Conservation (phyloP, 192 early-diverging fungal species). For the Dissophora globulifera region DNA sequence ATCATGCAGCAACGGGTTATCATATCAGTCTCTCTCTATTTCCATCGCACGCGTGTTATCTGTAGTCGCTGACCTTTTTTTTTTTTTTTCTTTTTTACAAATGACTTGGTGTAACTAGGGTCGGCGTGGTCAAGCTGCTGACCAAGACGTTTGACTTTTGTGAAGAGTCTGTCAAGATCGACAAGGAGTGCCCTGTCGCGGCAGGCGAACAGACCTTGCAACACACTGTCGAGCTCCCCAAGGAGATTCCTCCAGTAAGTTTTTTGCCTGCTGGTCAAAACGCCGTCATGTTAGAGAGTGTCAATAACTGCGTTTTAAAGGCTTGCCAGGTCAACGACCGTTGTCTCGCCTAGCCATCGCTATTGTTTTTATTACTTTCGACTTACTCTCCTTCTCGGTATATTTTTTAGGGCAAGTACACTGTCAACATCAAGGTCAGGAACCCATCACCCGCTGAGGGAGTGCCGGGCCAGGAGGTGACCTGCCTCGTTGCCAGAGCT, state of each 20-base stretch:
- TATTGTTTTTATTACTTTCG: too few relatives aligned
- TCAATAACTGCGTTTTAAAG: background rate
- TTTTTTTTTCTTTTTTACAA: too few relatives aligned
- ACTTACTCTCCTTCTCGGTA: background rate
- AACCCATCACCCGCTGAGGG: conserved; percentile 12
- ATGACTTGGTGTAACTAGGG: too few relatives aligned
- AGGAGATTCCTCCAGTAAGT: conserved; percentile 66
- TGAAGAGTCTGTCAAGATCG: conserved; percentile 57
- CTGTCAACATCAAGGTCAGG: conserved; percentile 55
- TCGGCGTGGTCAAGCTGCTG: conserved; percentile 57
- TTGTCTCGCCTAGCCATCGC: too few relatives aligned
- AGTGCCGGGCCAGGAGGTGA: conserved; percentile 39
- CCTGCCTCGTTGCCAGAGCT: conserved; percentile 58
- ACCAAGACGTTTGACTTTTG: conserved; percentile 63
- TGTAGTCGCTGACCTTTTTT: too few relatives aligned
- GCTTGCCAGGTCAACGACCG: too few relatives aligned
- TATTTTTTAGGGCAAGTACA: conserved; percentile 61
- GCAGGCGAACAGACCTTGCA: conserved; percentile 54
- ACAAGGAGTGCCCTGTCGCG: conserved; percentile 60
- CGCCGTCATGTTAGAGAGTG: background rate
- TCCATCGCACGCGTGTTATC: too few relatives aligned
- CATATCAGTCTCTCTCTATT: too few relatives aligned
- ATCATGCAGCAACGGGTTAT: too few relatives aligned
- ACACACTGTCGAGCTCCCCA: conserved; percentile 61
- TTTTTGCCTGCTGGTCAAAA: background rate